These are phyloP conservation scores for Termitomyces sp. DNA, from an alignment of 768 basidiomycete genomes.

Conservation along the genomic window DNA sequence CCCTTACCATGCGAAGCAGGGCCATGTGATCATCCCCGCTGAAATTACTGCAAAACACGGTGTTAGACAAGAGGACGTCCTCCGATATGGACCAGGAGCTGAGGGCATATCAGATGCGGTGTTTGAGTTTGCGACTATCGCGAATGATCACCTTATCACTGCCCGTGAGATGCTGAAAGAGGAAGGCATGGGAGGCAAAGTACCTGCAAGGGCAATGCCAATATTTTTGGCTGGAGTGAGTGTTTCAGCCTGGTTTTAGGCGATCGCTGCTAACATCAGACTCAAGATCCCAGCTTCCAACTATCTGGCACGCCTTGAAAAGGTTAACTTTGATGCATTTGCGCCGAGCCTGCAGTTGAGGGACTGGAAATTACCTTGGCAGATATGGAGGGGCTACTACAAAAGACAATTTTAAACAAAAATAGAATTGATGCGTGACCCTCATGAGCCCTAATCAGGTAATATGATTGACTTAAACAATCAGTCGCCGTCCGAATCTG, in stretches of 20 bases:
- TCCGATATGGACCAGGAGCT: slow-evolving; percentile 49
- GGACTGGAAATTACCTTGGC: slow-evolving; percentile 78
- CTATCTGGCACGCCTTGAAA: slow-evolving; percentile 63
- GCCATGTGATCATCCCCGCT: slow-evolving; percentile 72
- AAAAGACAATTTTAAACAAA: slow-evolving; percentile 32
- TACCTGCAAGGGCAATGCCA: slow-evolving; percentile 58
- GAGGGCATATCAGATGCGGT: slow-evolving; percentile 71
- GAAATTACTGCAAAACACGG: slow-evolving; percentile 77
- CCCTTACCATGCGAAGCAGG: slow-evolving; percentile 69
- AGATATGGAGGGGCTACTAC: slow-evolving; percentile 46
- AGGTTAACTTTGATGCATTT: slow-evolving; percentile 68
- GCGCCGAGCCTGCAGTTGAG: slow-evolving; percentile 53
- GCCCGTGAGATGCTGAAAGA: slow-evolving; percentile 66
- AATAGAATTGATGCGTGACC: slow-evolving; percentile 9
- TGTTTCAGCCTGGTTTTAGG: slow-evolving; percentile 18
- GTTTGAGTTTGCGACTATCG: slow-evolving; percentile 76
- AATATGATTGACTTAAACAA: slow-evolving; percentile 35
- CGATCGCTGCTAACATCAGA: slow-evolving; percentile 15
- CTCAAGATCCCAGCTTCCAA: slow-evolving; percentile 60
- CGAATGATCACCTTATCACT: slow-evolving; percentile 74
- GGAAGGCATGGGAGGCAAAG: slow-evolving; percentile 38
- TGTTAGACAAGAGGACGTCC: slow-evolving; percentile 76
- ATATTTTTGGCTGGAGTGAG: slow-evolving; percentile 70
- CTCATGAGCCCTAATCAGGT: slow-evolving; percentile 11
- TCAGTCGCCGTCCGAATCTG: slow-evolving; percentile 40